Base-by-base conservation (phyloP, 306 rosid genomes). In the Ammopiptanthus mongolicus region DNA sequence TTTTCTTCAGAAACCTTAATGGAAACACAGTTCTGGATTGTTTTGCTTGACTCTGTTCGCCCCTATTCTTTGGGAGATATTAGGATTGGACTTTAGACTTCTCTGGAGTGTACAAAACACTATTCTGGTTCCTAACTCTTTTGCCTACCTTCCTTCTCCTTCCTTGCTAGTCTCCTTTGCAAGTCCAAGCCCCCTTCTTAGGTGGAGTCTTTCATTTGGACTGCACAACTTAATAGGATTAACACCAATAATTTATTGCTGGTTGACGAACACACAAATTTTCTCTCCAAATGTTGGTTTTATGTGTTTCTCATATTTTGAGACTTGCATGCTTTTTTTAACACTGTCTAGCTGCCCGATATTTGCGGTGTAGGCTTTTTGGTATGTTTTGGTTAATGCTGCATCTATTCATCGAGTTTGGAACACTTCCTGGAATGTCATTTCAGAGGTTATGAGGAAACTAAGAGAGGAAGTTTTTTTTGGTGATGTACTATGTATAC, bases 11-110 rank as follows among this genome's bases (percentile, higher is more conserved):
- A n/a, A 76, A 65, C 48, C 11, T 39, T 28, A 15, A n/a, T 55
- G 65, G 65, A 58, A 41, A 48, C 18, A 18, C 6, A 11, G 51
- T 22, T 68, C 22, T 58, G 69, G 64, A 46, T 68, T 57, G 50
- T 41, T 46, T 59, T 69, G 53, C 68, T 41, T 17, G 56, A 76
- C 44, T 37, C 31, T 14, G 18, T 56, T 57, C 7, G 19, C 64
- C 7, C 34, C 51, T 69, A 31, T 78, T 59, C 28, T 31, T 34
- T n/a, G n/a, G n/a, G 56, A 8, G 70, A 78, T 55, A 25, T 48
- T 69, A 70, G 31, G 72, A 23, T 78, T 50, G 46, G 39, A 78
- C 65, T 78, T 69, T 36, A 10, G 69, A 69, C 44, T 78, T 28
- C 47, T 69, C 12, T 48, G 36, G 17, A 50, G 8, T n/a, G 31